Base-by-base conservation (phyloP, 2,329 filamentous ascomycete genomes). In the Lecanosticta acicola region DNA sequence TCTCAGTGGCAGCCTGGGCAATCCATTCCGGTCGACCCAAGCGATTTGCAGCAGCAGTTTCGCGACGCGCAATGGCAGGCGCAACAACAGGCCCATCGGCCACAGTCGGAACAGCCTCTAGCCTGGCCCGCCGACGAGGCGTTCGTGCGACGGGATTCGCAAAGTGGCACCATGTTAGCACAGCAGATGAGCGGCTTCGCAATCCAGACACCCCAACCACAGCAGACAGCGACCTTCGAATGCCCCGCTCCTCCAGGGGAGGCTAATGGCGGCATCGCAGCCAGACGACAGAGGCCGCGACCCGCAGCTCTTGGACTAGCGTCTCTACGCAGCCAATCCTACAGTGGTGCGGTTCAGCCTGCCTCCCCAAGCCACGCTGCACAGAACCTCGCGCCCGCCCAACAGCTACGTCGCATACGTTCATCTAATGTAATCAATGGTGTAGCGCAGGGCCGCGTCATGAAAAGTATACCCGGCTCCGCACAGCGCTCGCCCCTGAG, bases 381-480 rank as follows among this genome's bases (percentile, higher is more conserved):
- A 14, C 48, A 53, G 32, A 83, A 35, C 83, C 84, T 13, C 21
- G 44, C 47, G 81, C 83, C 67, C 88, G 85, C 59, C 77, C 84
- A 53, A 89, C 79, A 51, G 33, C 61, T 75, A 11, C 70, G 72
- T 26, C 68, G 71, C 20, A 75, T 75, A 40, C 64, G 71, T 41
- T 75, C 72, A 10, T 70, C 71, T 11, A 71, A 67, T 37, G 69
- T 70, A 9, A 64, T 74, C 45, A 53, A 64, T n/a, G 66, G 61
- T 39, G 55, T 67, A 45, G 62, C 59, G 4, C 59, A 63, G 19
- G 71, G 72, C 14, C 70, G 72, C 36, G 66, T 76, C 18, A 70
- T 72, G 50, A 76, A 76, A 50, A 61, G 66, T 1, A 63, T 58
- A 26, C 61, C 67, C 19, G 67, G 70, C 38, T 69, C 71, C 17